Base-by-base conservation (phyloP, 2,329 filamentous ascomycete species). In the Karstenula rhodostoma region DNA sequence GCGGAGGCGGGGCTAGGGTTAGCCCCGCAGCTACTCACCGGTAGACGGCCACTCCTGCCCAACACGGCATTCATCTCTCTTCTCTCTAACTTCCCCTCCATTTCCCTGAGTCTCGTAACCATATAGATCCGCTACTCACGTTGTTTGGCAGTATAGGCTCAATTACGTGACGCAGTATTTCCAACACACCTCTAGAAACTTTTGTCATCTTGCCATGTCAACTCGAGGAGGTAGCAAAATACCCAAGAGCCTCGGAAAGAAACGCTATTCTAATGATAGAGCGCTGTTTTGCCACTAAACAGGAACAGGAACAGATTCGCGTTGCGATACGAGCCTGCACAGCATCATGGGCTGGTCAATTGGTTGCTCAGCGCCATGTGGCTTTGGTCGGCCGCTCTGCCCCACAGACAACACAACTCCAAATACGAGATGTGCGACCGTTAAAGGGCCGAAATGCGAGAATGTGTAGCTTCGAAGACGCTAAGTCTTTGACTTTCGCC, bases 241-340 rank as follows among this genome's bases (percentile, higher is more conserved):
- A 40, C 37, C n/a, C n/a, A 6, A 47, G 5, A 29, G 15, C 44
- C 12, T 17, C 13, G 9, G 8, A 29, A 17, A 8, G 4, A 47
- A 29, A 44, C 9, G n/a, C 42, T 44, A 22, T 17, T 47, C 42
- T 44, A 44, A 17, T 29, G 23, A 29, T 47, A 47, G 44, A 5
- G 25, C 5, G 27, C 15, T 7, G 10, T 17, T 29, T 5, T 4
- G 8, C 22, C 25, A 10, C 44, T 47, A 17, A 47, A 13, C 17
- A 25, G 44, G 23, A 47, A 47, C 23, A 47, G 44, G 44, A 27
- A 29, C 44, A 47, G 23, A 40, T 22, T 23, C 44, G 44, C 23
- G 12, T 29, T 47, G 23, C 44, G 23, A 47, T 47, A 47, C 44
- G 44, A 47, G 44, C 23, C 44, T 47, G 7, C 44, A 47, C 44